Base-by-base conservation (phyloP, 2,329 filamentous ascomycete genomes). In the Akanthomyces muscarius region DNA sequence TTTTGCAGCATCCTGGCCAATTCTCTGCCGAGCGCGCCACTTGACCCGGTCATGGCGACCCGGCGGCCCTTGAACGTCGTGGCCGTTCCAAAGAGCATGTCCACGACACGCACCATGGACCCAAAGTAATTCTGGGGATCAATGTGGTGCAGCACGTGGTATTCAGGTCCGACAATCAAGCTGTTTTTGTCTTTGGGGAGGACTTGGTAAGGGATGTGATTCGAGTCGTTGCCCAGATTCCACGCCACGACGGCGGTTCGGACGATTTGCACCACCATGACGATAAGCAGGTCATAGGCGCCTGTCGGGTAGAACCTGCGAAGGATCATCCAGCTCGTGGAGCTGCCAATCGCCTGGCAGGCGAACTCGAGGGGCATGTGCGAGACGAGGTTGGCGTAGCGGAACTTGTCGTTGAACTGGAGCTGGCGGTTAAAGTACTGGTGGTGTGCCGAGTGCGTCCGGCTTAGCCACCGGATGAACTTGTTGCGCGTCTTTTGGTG, bases 121-220 rank as follows among this genome's bases (percentile, higher is more conserved):
- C 65, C 65, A 52, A 68, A 68, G 63, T 66, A 68, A 45, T 64
- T 64, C 28, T 60, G 58, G n/a, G 66, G 65, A 44, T 68, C 66
- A 23, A 68, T 58, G 41, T 68, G 65, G 58, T 68, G 66, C 23
- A 68, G 50, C 3, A 61, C 65, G 44, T 68, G 66, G 47, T 67
- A 67, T 28, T 67, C 44, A 4, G 66, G 66, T 0, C 66, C 66
- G 18, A 67, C 65, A 44, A 65, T 42, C 18, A 66, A 21, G 14
- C 48, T 50, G 36, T 51, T 62, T n/a, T 25, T 36, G 21, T 67
- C 65, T 21, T 66, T 67, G 2, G 64, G 64, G 8, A 66, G 51
- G n/a, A 38, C 23, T 18, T 54, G 4, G 44, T 64, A 65, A 1
- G 64, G n/a, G 14, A 63, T 33, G 41, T 66, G 65, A 42, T 66